Evolutionary conservation across 768 basidiomycete genomes (phyloP).

Genomic region (Rhizopogon salebrosus): DNA sequence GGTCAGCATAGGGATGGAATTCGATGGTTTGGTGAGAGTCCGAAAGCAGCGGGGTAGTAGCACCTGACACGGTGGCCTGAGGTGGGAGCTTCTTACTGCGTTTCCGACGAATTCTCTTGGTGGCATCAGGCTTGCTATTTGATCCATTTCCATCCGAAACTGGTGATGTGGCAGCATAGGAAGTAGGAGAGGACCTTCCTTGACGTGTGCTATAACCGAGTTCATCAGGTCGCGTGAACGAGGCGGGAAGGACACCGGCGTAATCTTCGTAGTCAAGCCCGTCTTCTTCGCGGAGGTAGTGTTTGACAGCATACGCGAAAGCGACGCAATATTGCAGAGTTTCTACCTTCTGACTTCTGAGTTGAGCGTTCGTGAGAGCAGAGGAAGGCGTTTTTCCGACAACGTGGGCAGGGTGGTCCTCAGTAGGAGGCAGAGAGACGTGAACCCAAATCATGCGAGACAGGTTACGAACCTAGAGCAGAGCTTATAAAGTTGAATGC

Average conservation of each 20-base stretch:
- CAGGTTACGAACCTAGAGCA: slow-evolving; percentile 58
- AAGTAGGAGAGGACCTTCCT: slow-evolving; percentile 22
- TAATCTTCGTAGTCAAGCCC: slow-evolving; percentile 69
- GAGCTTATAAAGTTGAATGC: slow-evolving; percentile 1
- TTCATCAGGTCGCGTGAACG: slow-evolving; percentile 47
- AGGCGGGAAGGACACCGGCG: slow-evolving; percentile 56
- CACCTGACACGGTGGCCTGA: slow-evolving; percentile 19
- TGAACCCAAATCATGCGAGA: slow-evolving; percentile 78
- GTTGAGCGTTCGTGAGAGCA: slow-evolving; percentile 43
- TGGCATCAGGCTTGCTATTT: slow-evolving; percentile 38
- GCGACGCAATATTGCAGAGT: slow-evolving; percentile 64
- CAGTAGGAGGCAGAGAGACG: slow-evolving; percentile 57
- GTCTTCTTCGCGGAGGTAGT: slow-evolving; percentile 84
- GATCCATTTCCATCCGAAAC: slow-evolving; percentile 26
- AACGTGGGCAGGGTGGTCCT: slow-evolving; percentile 33
- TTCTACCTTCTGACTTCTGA: slow-evolving; percentile 64
- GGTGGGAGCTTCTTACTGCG: slow-evolving; percentile 54
- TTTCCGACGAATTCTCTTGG: slow-evolving; percentile 66
- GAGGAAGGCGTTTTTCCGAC: slow-evolving; percentile 51
- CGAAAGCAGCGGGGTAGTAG: slow-evolving; percentile 60
- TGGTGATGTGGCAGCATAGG: slow-evolving; percentile 39
- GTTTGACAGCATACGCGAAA: slow-evolving; percentile 65
- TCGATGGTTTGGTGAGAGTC: slow-evolving; percentile 52
- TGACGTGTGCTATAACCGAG: slow-evolving; percentile 33
- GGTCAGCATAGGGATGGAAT: slow-evolving; percentile 52